Percentiles rank a stretch among this genome's conserved stretches.
phyloP scores from a whole-genome alignment of 345 rosid genomes.

The Aegle marmelos region DNA sequence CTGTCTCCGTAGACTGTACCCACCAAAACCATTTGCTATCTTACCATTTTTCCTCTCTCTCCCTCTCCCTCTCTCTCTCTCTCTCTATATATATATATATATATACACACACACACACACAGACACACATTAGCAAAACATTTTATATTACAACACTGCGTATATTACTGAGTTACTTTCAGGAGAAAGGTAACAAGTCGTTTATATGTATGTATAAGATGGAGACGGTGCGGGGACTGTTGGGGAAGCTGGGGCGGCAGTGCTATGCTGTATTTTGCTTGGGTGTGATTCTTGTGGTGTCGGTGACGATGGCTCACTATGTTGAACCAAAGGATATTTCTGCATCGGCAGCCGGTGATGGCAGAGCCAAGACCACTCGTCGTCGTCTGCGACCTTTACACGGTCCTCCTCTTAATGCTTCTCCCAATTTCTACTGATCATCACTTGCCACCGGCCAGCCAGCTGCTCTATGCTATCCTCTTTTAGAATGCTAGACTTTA shows the following conservation, averaged over 20 bases:
- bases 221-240: conserved; percentile 22
- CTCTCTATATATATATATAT: no score
- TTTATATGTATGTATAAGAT: background rate
- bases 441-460: no score
- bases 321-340: background rate
- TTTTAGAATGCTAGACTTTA: no score
- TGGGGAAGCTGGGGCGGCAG: conserved; percentile 31
- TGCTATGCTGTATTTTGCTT: conserved; percentile 37
- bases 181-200: no score
- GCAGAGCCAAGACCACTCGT: background rate
- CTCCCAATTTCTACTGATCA: background rate
- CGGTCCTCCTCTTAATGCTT: conserved; percentile 5
- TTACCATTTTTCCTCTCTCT: background rate
- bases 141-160: no score
- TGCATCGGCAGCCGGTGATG: background rate
- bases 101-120: no score
- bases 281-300: conserved; percentile 20
- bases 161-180: no score
- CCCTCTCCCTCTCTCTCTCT: no score
- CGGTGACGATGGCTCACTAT: conserved; percentile 22
- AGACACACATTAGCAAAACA: no score
- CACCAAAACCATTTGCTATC: background rate
- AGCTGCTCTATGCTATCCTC: no score
- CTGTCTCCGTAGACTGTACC: background rate
- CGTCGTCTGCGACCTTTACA: conserved; percentile 33